Evolutionary conservation across 768 basidiomycete genomes (phyloP).

Genomic region (Gloeophyllum trabeum): DNA sequence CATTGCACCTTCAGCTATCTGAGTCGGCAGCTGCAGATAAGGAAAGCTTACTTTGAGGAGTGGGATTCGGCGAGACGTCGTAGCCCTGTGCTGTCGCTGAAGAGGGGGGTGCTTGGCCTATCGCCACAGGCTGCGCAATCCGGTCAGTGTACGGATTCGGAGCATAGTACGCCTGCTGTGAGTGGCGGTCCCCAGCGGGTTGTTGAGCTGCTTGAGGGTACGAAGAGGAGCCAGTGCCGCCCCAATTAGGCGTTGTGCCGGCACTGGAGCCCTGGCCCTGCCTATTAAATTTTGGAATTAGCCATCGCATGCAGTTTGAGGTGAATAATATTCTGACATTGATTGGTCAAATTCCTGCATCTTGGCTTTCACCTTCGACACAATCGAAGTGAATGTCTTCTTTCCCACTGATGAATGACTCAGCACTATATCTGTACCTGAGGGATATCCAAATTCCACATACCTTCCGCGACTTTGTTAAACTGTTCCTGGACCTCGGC

Average conservation of each 20-base stretch:
- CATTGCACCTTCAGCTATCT: no score
- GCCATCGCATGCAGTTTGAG: neutral
- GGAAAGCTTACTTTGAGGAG: neutral
- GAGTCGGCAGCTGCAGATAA: neutral
- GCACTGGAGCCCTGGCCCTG: neutral
- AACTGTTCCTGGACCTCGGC: slow-evolving; percentile 67
- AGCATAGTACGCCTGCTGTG: neutral
- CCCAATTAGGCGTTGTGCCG: neutral
- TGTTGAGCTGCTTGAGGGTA: neutral
- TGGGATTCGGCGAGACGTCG: neutral
- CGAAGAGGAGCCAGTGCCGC: neutral
- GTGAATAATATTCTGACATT: neutral
- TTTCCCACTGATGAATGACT: slow-evolving; percentile 45
- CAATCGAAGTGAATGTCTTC: slow-evolving; percentile 60
- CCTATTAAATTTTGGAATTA: no score
- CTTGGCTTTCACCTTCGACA: slow-evolving; percentile 76
- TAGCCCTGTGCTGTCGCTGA: neutral
- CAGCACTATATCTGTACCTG: neutral
- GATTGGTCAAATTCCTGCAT: slow-evolving; percentile 69
- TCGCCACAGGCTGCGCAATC: neutral
- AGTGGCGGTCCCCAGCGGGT: neutral
- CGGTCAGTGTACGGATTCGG: neutral
- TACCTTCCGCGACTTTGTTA: slow-evolving; percentile 69
- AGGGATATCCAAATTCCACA: slow-evolving; percentile 14
- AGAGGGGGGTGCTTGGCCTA: neutral